Evolutionary conservation across 441 rosid species (phyloP).

Genomic region (Euphorbia celastroides): DNA sequence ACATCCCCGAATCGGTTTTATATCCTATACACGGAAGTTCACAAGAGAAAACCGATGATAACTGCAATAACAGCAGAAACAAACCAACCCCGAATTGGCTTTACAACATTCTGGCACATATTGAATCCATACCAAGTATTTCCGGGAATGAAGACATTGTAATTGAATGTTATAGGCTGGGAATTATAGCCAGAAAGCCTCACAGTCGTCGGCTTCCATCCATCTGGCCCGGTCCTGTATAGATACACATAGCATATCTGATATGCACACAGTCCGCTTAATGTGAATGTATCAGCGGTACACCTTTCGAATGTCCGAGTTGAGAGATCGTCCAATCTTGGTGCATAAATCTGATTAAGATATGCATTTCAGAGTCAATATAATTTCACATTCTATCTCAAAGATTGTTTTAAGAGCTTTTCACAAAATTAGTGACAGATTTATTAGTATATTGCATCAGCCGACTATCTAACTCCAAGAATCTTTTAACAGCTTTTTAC

Average conservation of each 20-base stretch:
- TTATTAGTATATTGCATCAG: too few relatives aligned
- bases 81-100: neutral
- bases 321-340: conserved; percentile 53
- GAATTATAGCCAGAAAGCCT: neutral
- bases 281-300: conserved; percentile 55
- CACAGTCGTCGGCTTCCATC: conserved; percentile 12
- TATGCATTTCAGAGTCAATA: neutral
- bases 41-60: neutral
- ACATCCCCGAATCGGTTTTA: neutral
- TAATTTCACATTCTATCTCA: neutral
- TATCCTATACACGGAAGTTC: neutral
- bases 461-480: neutral
- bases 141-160: conserved; percentile 1
- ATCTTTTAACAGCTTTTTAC: neutral
- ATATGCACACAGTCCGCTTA: conserved; percentile 54
- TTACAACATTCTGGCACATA: neutral
- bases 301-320: conserved; percentile 51
- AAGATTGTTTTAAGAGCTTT: neutral
- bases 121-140: conserved; percentile 5
- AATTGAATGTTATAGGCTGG: neutral
- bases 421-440: too few relatives aligned
- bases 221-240: conserved; percentile 51
- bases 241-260: conserved; percentile 56
- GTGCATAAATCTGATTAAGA: conserved; percentile 47
- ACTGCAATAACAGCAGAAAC: conserved; percentile 4